These are phyloP conservation scores for Plectosphaerella sp. DNA, from an alignment of 2,329 filamentous ascomycete genomes.

Conservation along the genomic window DNA sequence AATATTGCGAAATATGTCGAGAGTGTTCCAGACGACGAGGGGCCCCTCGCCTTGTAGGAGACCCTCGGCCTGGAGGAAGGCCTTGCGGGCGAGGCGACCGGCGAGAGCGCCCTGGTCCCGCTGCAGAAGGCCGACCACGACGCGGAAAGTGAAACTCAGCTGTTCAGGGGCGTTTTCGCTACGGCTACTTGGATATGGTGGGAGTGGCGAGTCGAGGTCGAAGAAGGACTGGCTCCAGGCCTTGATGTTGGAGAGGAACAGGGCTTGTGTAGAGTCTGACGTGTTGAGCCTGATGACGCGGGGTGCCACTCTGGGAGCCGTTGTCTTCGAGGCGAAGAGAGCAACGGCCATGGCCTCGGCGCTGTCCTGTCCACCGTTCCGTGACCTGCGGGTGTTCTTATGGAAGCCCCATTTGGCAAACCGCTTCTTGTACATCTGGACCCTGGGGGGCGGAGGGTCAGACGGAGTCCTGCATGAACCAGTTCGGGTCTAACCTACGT, in stretches of 20 bases:
- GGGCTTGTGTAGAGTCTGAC: background rate
- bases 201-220: background rate
- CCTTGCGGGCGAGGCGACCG: slow-evolving; percentile 14
- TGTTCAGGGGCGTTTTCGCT: slow-evolving; percentile 2
- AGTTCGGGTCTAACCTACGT: slow-evolving; percentile 9
- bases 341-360: background rate
- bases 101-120: slow-evolving; percentile 12
- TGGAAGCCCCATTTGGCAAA: slow-evolving; percentile 17
- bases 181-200: background rate
- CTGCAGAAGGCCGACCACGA: slow-evolving; percentile 10
- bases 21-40: slow-evolving; percentile 8
- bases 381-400: slow-evolving; percentile 9
- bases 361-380: background rate
- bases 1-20: slow-evolving; percentile 10
- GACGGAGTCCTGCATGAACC: background rate
- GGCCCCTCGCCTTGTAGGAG: slow-evolving; percentile 12
- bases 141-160: slow-evolving; percentile 11
- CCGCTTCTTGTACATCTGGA: slow-evolving; percentile 20
- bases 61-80: slow-evolving; percentile 14
- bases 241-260: slow-evolving; percentile 8
- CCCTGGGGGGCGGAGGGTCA: slow-evolving; percentile 1
- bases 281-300: background rate
- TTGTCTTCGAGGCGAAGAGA: background rate
- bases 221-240: slow-evolving; percentile 6
- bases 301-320: background rate